Percentiles rank a stretch among this genome's conserved stretches.
Evolutionary conservation across 805 yeast species (phyloP).

Genomic region (Starmerella cellae): DNA sequence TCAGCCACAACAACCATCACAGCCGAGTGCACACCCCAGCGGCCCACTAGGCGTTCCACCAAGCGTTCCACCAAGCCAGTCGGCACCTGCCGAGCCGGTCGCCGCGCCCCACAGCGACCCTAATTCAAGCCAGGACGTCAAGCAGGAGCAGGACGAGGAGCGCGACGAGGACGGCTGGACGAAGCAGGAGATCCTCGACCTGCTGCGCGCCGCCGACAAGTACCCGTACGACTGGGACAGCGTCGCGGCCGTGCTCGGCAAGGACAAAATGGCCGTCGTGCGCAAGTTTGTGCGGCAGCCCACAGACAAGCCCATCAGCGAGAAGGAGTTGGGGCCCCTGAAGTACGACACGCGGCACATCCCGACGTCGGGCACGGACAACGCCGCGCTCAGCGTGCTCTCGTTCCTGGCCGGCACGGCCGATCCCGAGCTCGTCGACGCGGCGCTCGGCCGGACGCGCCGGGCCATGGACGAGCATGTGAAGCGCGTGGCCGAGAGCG

Average conservation of each 20-base stretch:
- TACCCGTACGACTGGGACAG: slow-evolving; percentile 67
- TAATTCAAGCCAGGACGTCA: no score
- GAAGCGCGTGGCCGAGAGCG: background rate
- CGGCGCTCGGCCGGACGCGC: slow-evolving; percentile 42
- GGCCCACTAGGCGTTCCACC: no score
- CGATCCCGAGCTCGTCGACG: slow-evolving; percentile 73
- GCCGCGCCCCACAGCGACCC: no score
- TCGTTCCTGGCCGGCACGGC: slow-evolving; percentile 76
- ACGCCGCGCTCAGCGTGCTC: slow-evolving; percentile 87
- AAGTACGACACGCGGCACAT: slow-evolving; percentile 63
- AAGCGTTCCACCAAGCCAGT: background rate
- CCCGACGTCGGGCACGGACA: slow-evolving; percentile 74
- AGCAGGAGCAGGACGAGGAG: background rate
- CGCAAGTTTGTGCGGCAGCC: slow-evolving; percentile 56
- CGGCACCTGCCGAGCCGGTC: background rate
- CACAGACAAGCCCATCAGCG: slow-evolving; percentile 64
- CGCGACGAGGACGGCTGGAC: slow-evolving; percentile 42
- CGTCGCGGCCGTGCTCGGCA: slow-evolving; percentile 52
- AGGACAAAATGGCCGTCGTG: slow-evolving; percentile 60
- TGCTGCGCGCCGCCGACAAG: slow-evolving; percentile 51
- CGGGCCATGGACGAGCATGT: slow-evolving; percentile 1
- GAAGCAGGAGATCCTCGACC: slow-evolving; percentile 42
- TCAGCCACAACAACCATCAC: background rate
- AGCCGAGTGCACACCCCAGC: background rate
- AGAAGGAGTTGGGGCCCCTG: slow-evolving; percentile 51